Evolutionary conservation across 2,329 filamentous ascomycete genomes (phyloP).

Genomic region (Sordariomycetes sp.): DNA sequence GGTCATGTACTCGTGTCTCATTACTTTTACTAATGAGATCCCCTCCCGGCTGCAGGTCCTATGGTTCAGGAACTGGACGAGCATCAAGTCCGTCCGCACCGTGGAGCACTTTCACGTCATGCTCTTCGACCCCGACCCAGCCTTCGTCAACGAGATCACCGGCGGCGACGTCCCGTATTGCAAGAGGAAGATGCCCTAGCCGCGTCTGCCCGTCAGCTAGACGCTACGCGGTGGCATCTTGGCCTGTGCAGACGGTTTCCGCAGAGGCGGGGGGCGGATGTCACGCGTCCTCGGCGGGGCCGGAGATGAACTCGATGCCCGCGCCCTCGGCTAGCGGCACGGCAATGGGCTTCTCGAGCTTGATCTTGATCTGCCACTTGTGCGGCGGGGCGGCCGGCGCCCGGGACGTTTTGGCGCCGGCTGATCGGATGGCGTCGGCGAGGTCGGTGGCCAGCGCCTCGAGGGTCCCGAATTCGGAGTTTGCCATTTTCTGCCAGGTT

Average conservation of each 20-base stretch:
- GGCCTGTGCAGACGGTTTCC: background rate
- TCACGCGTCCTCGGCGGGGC: background rate
- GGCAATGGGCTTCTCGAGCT: conserved; percentile 60
- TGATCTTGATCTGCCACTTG: conserved; percentile 42
- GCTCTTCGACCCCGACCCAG: conserved; percentile 62
- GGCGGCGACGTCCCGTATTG: conserved; percentile 58
- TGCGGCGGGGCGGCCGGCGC: background rate
- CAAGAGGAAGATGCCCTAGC: conserved; percentile 18
- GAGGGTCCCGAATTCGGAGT: conserved; percentile 47
- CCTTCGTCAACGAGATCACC: conserved; percentile 59
- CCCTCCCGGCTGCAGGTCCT: conserved; percentile 15
- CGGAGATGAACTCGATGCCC: conserved; percentile 35
- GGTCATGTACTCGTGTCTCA: background rate
- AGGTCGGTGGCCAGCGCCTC: conserved; percentile 44
- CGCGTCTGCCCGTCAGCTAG: background rate
- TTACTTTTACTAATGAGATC: background rate
- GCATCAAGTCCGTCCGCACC: conserved; percentile 70
- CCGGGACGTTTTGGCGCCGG: background rate
- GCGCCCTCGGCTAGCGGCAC: conserved; percentile 62
- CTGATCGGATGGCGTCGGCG: conserved; percentile 4
- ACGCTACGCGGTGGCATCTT: background rate
- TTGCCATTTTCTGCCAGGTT: conserved; percentile 32
- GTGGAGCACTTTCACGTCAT: conserved; percentile 95
- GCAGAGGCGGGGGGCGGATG: background rate
- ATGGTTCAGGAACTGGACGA: conserved; percentile 61